Percentiles rank a stretch among this genome's conserved stretches.
These are phyloP conservation scores for Yamadazyma laniorum DNA, from an alignment of 805 yeast species.

Conservation along the genomic window DNA sequence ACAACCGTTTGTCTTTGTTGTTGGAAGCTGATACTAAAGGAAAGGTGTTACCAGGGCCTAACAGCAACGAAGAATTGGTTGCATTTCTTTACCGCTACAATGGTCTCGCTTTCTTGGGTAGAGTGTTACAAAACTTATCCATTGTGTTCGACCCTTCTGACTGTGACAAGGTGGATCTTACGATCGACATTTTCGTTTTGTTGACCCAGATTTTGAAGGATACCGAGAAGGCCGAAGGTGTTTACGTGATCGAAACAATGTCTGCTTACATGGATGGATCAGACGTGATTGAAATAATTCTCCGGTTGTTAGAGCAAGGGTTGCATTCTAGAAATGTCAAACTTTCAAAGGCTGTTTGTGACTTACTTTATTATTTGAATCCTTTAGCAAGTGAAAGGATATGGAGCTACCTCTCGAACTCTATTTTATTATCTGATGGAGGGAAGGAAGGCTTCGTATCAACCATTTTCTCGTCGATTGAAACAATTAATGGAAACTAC, in stretches of 20 bases:
- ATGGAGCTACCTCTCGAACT: slow-evolving; percentile 74
- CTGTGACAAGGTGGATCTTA: slow-evolving; percentile 36
- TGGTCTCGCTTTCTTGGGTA: slow-evolving; percentile 87
- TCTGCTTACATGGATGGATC: slow-evolving; percentile 51
- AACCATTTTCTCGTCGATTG: slow-evolving; percentile 66
- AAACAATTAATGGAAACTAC: slow-evolving; percentile 66
- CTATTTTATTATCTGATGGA: slow-evolving; percentile 59
- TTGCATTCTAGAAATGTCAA: slow-evolving; percentile 52
- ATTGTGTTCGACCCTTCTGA: slow-evolving; percentile 37
- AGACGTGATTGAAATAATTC: slow-evolving; percentile 60
- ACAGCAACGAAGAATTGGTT: slow-evolving; percentile 41
- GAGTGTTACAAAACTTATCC: slow-evolving; percentile 65
- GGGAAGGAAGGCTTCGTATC: slow-evolving; percentile 63
- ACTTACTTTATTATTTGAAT: slow-evolving; percentile 49
- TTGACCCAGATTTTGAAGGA: slow-evolving; percentile 44
- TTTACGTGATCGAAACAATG: slow-evolving; percentile 36
- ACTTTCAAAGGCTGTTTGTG: slow-evolving; percentile 44
- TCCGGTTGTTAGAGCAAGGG: slow-evolving; percentile 66
- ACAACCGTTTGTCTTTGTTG: slow-evolving; percentile 43
- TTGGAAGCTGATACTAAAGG: slow-evolving; percentile 61
- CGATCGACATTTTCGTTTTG: slow-evolving; percentile 51
- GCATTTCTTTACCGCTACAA: slow-evolving; percentile 71
- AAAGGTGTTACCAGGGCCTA: slow-evolving; percentile 55
- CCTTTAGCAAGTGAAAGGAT: slow-evolving; percentile 60
- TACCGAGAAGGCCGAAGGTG: slow-evolving; percentile 25